phyloP scores from a whole-genome alignment of 192 early-diverging fungal genomes.

The Umbelopsis sp. region DNA sequence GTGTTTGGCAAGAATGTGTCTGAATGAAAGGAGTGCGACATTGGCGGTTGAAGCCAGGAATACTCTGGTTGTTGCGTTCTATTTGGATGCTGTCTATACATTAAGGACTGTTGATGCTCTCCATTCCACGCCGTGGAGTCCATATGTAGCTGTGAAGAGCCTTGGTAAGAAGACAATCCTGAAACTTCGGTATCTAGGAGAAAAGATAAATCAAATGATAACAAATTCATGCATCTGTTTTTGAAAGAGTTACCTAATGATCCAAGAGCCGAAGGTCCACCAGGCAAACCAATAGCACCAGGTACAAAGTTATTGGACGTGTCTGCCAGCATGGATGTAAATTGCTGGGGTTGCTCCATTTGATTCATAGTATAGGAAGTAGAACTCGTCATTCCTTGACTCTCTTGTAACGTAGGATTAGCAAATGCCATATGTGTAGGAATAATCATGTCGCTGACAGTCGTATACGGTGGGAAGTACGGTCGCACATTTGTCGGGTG shows the following conservation, averaged over 20 bases:
- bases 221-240: not conserved
- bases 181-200: not conserved
- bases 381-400: not conserved
- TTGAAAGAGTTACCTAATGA: not conserved
- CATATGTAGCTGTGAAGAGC: not conserved
- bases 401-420: not conserved
- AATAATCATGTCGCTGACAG: not conserved
- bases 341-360: not conserved
- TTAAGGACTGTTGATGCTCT: not conserved
- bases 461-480: not conserved
- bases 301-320: not conserved
- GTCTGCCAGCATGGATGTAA: not conserved
- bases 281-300: not conserved
- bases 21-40: not conserved
- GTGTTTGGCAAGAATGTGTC: not conserved
- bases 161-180: not conserved
- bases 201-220: not conserved
- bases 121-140: not conserved
- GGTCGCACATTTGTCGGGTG: not conserved
- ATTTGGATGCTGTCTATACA: conserved; percentile 7
- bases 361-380: not conserved
- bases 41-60: not conserved
- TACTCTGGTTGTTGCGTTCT: not conserved
- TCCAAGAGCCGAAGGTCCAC: not conserved
- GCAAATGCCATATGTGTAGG: not conserved